Evolutionary conservation across 768 basidiomycete species (phyloP).

Genomic region (Russula vinacea): DNA sequence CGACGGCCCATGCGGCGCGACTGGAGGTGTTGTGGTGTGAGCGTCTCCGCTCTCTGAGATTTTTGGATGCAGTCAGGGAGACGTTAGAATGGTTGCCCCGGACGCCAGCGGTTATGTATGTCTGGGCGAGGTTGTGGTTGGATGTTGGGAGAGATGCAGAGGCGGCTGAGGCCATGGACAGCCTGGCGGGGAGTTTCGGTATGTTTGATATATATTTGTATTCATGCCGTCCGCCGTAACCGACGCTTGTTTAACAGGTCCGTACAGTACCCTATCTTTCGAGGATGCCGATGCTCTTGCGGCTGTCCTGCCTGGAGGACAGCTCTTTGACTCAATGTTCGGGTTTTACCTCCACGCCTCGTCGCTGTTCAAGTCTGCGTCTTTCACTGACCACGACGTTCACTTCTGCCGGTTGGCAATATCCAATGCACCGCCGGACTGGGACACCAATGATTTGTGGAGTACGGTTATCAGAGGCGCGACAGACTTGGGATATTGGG

Average conservation of each 20-base stretch:
- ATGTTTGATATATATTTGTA: conserved; percentile 34
- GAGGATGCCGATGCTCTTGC: conserved; percentile 66
- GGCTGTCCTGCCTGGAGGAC: conserved; percentile 56
- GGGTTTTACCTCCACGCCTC: conserved; percentile 77
- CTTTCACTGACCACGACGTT: conserved; percentile 59
- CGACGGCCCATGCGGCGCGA: conserved; percentile 63
- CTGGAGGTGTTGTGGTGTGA: conserved; percentile 75
- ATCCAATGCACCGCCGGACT: conserved; percentile 54
- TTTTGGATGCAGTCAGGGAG: conserved; percentile 57
- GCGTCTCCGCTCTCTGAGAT: conserved; percentile 59
- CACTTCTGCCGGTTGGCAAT: conserved; percentile 77
- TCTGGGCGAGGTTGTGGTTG: conserved; percentile 65
- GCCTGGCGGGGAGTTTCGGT: conserved; percentile 75
- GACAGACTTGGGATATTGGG: conserved; percentile 69
- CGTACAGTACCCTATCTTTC: conserved; percentile 48
- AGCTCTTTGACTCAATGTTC: conserved; percentile 57
- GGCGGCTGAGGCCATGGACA: conserved; percentile 68
- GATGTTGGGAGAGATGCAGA: conserved; percentile 67
- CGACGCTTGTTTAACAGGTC: conserved; percentile 38
- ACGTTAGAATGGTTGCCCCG: conserved; percentile 75
- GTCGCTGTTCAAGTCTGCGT: conserved; percentile 63
- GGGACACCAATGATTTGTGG: conserved; percentile 72
- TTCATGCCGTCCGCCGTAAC: conserved; percentile 8
- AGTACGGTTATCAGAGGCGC: conserved; percentile 71
- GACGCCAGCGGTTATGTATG: conserved; percentile 71